Conservation (phyloP, 257 asterid species). For the Solanum virginianum region DNA sequence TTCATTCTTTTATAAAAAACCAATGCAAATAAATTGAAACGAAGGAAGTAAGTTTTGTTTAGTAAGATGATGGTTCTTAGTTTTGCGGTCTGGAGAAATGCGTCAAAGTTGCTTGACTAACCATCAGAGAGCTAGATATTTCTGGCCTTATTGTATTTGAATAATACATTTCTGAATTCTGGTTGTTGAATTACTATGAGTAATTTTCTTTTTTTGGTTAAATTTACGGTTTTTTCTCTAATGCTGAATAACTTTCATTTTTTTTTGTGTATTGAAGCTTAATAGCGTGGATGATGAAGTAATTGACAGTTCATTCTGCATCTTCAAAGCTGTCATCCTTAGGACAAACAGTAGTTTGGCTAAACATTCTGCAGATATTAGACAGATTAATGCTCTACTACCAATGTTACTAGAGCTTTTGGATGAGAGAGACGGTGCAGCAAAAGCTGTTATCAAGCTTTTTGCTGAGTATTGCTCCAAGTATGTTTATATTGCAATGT, state of each 20-base stretch:
- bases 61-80: neutral
- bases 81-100: neutral
- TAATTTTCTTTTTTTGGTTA: neutral
- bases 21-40: neutral
- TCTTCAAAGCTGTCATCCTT: constrained; percentile 61
- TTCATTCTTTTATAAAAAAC: too few species aligned
- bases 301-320: constrained; percentile 51
- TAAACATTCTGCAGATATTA: constrained; percentile 22
- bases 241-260: constrained; percentile 2
- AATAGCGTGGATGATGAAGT: constrained; percentile 57
- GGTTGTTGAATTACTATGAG: neutral
- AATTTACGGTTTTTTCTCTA: neutral
- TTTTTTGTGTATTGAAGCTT: constrained; percentile 34
- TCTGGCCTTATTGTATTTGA: neutral
- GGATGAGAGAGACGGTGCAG: constrained; percentile 79
- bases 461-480: constrained; percentile 71
- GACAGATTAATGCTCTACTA: constrained; percentile 48
- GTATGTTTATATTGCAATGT: constrained; percentile 23
- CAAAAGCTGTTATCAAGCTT: constrained; percentile 75
- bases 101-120: neutral
- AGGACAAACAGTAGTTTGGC: constrained; percentile 38
- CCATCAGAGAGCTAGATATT: neutral
- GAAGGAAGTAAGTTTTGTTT: neutral
- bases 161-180: neutral
- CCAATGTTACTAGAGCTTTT: constrained; percentile 53